phyloP scores from a whole-genome alignment of 2,329 filamentous ascomycete species.

The Paraphoma sp. region DNA sequence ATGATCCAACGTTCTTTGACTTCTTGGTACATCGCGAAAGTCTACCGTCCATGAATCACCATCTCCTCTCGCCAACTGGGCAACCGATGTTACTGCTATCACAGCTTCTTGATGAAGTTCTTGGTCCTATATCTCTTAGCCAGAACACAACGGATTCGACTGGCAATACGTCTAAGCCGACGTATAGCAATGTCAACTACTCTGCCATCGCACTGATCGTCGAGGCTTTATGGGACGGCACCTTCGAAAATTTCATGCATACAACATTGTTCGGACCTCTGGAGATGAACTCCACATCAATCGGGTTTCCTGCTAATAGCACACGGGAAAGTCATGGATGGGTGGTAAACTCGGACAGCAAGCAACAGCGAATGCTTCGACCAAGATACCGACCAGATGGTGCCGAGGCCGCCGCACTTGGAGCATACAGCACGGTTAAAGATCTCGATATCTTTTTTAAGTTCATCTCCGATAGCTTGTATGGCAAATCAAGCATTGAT shows the following conservation, averaged over 20 bases:
- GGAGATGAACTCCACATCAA: slow-evolving; percentile 4
- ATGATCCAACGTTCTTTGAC: slow-evolving; percentile 2
- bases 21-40: slow-evolving; percentile 5
- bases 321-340: background rate
- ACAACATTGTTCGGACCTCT: slow-evolving; percentile 5
- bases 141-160: background rate
- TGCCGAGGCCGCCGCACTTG: slow-evolving; percentile 10
- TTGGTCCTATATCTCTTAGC: background rate
- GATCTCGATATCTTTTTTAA: slow-evolving; percentile 11
- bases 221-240: slow-evolving; percentile 4
- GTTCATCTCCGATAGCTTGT: background rate
- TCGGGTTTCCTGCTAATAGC: background rate
- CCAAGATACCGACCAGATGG: slow-evolving; percentile 4
- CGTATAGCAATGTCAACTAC: slow-evolving; percentile 13
- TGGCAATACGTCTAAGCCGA: background rate
- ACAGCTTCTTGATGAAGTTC: background rate
- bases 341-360: background rate
- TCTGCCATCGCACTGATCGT: slow-evolving; percentile 2
- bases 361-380: background rate
- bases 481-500: background rate
- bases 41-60: slow-evolving; percentile 1
- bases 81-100: background rate
- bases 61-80: background rate
- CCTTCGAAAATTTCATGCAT: slow-evolving; percentile 2
- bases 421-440: slow-evolving; percentile 4